Base-by-base conservation (phyloP, 2,329 filamentous ascomycete genomes). In the Fusarium graminum region DNA sequence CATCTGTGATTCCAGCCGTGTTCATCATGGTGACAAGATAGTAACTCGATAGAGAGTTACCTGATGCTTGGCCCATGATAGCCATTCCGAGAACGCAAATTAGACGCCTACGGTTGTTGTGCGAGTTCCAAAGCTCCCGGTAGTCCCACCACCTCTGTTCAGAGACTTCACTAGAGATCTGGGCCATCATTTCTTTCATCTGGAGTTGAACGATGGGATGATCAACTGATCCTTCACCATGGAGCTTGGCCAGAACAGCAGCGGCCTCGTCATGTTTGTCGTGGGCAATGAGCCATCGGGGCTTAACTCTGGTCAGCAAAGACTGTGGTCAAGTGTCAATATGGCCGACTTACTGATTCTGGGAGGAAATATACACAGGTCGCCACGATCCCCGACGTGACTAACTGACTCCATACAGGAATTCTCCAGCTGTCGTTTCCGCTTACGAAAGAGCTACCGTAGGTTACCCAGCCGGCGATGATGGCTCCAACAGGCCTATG, bases 101-200 rank as follows among this genome's bases (percentile, higher is more conserved):
- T 12, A 88, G 80, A 17, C 85, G 81, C 54, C 83, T 83, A 13
- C 81, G 78, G 5, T 82, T 79, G 2, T 80, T 80, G 49, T 78
- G 80, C 5, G 78, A 80, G 71, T 80, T 80, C 77, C 84, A 82
- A 4, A 87, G 79, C 38, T 82, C 81, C 50, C 80, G 77, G 71
- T 86, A 87, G 72, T 87, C 83, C 80, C 81, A 86, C 79, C 83
- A 83, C 46, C 80, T 77, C 72, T 85, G 83, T 62, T 84, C 82
- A 1, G 80, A 79, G 13, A 79, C 80, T 22, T 83, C 79, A 58
- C 64, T 62, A n/a, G 77, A 74, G 26, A 81, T 80, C 41, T 74
- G 72, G 2, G 73, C 60, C 47, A 77, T 72, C 66, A 82, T 80
- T 56, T 82, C 80, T 29, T 72, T 72, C 52, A 80, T 72, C 65